These are phyloP conservation scores for Bidens hawaiensis DNA, from an alignment of 140 eudicot genomes.

Conservation along the genomic window DNA sequence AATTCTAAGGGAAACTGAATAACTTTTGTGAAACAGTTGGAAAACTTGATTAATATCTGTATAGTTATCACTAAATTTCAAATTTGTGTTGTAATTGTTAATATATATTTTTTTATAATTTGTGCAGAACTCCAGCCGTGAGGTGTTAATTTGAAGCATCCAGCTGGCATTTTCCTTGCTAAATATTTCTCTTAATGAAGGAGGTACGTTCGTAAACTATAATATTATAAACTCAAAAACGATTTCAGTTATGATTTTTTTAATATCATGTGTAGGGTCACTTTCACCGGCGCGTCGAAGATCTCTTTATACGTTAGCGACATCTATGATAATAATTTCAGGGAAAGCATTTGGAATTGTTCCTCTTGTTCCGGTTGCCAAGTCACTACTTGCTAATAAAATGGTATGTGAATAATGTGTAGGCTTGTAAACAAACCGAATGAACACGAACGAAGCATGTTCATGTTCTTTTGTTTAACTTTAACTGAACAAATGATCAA, in stretches of 20 bases:
- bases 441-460: no score
- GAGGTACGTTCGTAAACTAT: constrained; percentile 30
- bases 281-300: constrained; percentile 64
- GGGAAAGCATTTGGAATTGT: no score
- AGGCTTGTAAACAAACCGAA: no score
- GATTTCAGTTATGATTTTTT: background rate
- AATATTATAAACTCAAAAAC: background rate
- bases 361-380: constrained; percentile 61
- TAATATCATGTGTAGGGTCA: constrained; percentile 38
- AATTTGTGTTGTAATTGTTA: background rate
- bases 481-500: no score
- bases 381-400: constrained; percentile 44
- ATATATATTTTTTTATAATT: background rate
- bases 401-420: constrained; percentile 52
- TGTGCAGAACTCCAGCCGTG: constrained; percentile 59
- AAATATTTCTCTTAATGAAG: constrained; percentile 53
- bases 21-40: no score
- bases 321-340: constrained; percentile 65
- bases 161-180: constrained; percentile 69
- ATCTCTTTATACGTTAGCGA: constrained; percentile 76
- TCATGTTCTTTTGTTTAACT: no score
- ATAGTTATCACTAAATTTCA: no score
- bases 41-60: no score
- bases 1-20: no score
- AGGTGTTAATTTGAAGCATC: constrained; percentile 64